These are phyloP conservation scores for Fusarium tricinctum DNA, from an alignment of 2,329 filamentous ascomycete genomes.

Conservation along the genomic window DNA sequence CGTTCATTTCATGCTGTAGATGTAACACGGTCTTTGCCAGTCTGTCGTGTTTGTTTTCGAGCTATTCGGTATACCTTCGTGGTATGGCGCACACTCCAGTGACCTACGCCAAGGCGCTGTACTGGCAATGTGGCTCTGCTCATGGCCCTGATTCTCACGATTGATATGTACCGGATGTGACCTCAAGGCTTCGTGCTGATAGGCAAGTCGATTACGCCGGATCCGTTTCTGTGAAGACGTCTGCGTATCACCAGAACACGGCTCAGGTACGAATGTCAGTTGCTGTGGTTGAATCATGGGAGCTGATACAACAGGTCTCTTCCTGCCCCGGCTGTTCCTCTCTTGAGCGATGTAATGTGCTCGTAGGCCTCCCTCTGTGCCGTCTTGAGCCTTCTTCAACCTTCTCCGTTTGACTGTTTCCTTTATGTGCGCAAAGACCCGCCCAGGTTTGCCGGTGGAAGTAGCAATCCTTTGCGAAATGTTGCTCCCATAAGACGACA, in stretches of 20 bases:
- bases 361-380: background rate
- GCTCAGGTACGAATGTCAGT: background rate
- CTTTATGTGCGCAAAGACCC: constrained; percentile 9
- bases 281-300: constrained; percentile 1
- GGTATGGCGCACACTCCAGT: no score
- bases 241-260: background rate
- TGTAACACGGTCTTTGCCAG: background rate
- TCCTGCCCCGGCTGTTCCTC: background rate
- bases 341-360: background rate
- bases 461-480: background rate
- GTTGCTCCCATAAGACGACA: background rate
- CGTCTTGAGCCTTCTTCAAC: background rate
- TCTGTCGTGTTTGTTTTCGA: no score
- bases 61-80: no score
- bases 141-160: no score
- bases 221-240: background rate
- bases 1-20: background rate
- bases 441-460: background rate
- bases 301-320: constrained; percentile 1
- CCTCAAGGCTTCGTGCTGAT: constrained; percentile 1
- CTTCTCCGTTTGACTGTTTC: background rate
- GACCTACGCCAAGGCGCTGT: background rate
- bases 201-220: background rate
- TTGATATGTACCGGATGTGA: constrained; percentile 9
- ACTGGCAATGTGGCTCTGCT: background rate